Conservation (phyloP, 176 grass and related monocot genomes). For the Cenchrus fungigraminus region DNA sequence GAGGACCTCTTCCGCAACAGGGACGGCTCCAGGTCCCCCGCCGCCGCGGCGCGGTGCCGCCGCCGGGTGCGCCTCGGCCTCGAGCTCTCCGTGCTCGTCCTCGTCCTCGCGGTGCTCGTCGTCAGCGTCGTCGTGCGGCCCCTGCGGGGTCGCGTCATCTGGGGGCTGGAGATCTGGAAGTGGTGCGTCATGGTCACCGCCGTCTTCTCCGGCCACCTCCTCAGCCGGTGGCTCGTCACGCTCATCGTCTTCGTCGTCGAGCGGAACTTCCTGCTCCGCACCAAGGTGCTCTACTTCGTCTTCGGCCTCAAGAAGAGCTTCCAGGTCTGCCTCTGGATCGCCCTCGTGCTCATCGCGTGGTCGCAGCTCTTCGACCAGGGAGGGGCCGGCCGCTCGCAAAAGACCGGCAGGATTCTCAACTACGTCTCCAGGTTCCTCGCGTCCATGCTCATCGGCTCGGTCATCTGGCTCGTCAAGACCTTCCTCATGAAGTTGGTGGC, state of each 20-base stretch:
- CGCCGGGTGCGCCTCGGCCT: constrained; percentile 46
- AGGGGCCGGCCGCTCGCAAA: constrained; percentile 33
- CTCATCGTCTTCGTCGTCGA: constrained; percentile 79
- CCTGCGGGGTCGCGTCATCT: constrained; percentile 49
- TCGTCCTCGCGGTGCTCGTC: constrained; percentile 68
- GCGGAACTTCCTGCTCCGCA: constrained; percentile 88
- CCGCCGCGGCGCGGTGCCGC: constrained; percentile 34
- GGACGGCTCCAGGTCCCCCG: constrained; percentile 12
- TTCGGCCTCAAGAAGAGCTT: constrained; percentile 84
- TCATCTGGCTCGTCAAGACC: constrained; percentile 81
- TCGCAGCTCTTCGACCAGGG: constrained; percentile 64
- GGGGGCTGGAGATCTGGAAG: constrained; percentile 89
- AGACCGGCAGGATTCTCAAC: constrained; percentile 64
- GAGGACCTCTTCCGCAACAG: constrained; percentile 73
- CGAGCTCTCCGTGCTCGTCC: constrained; percentile 63
- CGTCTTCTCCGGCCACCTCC: constrained; percentile 77
- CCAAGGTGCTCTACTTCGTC: constrained; percentile 97
- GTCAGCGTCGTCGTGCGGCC: constrained; percentile 59
- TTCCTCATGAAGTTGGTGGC: constrained; percentile 92
- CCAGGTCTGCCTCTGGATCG: constrained; percentile 78
- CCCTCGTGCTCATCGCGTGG: constrained; percentile 74
- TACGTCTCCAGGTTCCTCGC: constrained; percentile 65
- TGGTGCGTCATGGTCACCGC: constrained; percentile 88
- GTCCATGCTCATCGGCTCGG: constrained; percentile 60
- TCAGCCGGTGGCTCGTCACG: constrained; percentile 69